A percentile compares a stretch with the other conserved stretches of the same genome.
phyloP scores from a whole-genome alignment of 2,329 filamentous ascomycete genomes.

The Neophaeococcomyces aloes region DNA sequence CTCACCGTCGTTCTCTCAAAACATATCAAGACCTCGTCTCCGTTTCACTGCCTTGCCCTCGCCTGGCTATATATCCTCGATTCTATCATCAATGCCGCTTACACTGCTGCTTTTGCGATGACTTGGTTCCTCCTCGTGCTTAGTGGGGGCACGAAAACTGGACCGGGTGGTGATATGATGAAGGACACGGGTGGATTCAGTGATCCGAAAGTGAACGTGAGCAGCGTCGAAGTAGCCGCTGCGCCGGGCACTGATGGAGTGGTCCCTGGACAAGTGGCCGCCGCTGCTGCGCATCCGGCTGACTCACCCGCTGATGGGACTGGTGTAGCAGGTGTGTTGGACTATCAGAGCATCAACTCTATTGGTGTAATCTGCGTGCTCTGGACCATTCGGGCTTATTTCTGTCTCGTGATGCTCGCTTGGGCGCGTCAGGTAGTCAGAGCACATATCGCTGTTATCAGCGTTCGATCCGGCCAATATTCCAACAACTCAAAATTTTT shows the following conservation, averaged over 20 bases:
- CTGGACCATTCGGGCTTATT: slow-evolving; percentile 70
- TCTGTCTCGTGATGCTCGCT: slow-evolving; percentile 70
- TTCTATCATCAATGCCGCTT: slow-evolving; percentile 67
- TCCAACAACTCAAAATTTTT: slow-evolving; percentile 36
- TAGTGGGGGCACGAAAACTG: slow-evolving; percentile 32
- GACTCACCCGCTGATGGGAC: slow-evolving; percentile 25
- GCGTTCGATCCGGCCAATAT: slow-evolving; percentile 28
- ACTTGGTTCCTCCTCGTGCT: slow-evolving; percentile 76
- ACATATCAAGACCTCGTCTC: slow-evolving; percentile 67
- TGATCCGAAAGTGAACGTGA: slow-evolving; percentile 50
- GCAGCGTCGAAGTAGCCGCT: slow-evolving; percentile 44
- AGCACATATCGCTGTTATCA: slow-evolving; percentile 49
- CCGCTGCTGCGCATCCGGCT: slow-evolving; percentile 24
- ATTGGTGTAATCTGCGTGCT: slow-evolving; percentile 65
- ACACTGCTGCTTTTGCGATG: slow-evolving; percentile 70
- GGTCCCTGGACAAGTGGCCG: slow-evolving; percentile 42
- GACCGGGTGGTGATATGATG: slow-evolving; percentile 47
- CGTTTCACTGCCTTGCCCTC: slow-evolving; percentile 68
- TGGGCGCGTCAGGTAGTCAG: slow-evolving; percentile 69
- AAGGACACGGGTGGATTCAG: slow-evolving; percentile 56
- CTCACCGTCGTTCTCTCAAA: slow-evolving; percentile 61
- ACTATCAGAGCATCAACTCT: slow-evolving; percentile 58
- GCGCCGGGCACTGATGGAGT: slow-evolving; percentile 35
- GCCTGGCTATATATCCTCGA: slow-evolving; percentile 81
- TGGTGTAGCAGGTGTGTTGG: slow-evolving; percentile 44